Evolutionary conservation across 441 rosid species (phyloP).

Genomic region (Croton setiger): DNA sequence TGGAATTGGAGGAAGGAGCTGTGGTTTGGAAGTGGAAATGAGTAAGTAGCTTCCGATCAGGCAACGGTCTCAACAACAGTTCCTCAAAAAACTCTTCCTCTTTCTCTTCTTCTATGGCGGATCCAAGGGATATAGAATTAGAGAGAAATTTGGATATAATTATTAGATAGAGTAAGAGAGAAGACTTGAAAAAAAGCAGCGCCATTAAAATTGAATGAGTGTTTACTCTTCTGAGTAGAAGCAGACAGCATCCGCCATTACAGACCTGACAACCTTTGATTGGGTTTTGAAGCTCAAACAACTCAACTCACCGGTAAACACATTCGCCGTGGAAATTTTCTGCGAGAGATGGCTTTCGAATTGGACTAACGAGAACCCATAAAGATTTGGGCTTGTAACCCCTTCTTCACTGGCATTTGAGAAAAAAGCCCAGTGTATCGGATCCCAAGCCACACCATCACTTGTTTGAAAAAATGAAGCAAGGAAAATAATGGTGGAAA

Average conservation of each 20-base stretch:
- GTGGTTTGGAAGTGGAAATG: constrained; percentile 75
- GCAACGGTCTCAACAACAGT: constrained; percentile 75
- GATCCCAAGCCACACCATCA: no score
- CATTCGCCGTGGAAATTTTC: neutral
- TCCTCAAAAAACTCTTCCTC: constrained; percentile 77
- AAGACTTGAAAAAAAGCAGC: constrained; percentile 17
- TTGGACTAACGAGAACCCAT: neutral
- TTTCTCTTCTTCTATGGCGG: constrained; percentile 14
- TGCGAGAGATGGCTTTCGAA: neutral
- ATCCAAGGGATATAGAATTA: constrained; percentile 33
- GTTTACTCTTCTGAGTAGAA: neutral
- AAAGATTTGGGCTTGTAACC: neutral
- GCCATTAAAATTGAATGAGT: constrained; percentile 25
- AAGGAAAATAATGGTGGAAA: no score
- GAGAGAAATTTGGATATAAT: constrained; percentile 14
- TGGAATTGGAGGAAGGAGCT: constrained; percentile 62
- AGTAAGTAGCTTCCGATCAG: constrained; percentile 80
- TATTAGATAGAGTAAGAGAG: constrained; percentile 17
- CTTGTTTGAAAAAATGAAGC: no score
- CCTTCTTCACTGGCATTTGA: neutral
- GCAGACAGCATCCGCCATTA: constrained; percentile 11
- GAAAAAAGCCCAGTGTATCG: neutral
- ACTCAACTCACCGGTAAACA: neutral
- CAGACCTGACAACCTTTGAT: neutral
- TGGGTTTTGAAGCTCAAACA: neutral